A percentile compares a stretch with the other conserved stretches of the same genome.
Conservation (phyloP, 495 filamentous ascomycete species). For the Bathelium albidoporum region DNA sequence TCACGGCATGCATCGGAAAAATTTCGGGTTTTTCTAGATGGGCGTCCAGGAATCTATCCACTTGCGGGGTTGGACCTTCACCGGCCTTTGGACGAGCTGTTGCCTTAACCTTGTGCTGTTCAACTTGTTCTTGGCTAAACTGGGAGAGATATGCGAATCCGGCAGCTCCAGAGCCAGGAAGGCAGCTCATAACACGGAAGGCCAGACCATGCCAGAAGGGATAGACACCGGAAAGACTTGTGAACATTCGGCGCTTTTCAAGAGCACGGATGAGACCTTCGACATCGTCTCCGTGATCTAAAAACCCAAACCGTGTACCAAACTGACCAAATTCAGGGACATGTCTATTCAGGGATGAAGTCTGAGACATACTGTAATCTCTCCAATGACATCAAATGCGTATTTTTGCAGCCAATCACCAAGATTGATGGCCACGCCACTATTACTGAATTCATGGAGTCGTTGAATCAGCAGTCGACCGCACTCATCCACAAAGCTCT, state of each 20-base stretch:
- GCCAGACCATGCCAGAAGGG: not conserved
- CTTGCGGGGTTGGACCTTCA: not conserved
- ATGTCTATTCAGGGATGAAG: not conserved
- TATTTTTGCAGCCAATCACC: constrained; percentile 28
- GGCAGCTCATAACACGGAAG: not conserved
- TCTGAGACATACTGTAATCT: constrained; percentile 7
- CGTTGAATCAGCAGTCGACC: constrained; percentile 37
- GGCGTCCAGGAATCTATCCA: not conserved
- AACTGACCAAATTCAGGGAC: not conserved
- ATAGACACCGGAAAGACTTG: not conserved
- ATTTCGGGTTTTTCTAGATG: not conserved
- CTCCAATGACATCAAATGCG: constrained; percentile 19
- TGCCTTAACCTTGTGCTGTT: not conserved
- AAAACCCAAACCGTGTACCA: constrained; percentile 18
- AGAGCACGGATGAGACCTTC: not conserved
- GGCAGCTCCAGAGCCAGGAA: not conserved
- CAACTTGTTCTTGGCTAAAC: not conserved
- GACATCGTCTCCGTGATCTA: constrained; percentile 21
- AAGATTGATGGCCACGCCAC: constrained; percentile 33
- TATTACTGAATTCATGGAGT: constrained; percentile 35
- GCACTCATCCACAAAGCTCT: constrained; percentile 45
- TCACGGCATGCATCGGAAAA: not conserved
- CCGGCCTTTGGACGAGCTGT: not conserved
- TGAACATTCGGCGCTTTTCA: not conserved
- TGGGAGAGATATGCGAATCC: not conserved